These are phyloP conservation scores for Aaosphaeria arxii DNA, from an alignment of 2,329 filamentous ascomycete species.

Conservation along the genomic window DNA sequence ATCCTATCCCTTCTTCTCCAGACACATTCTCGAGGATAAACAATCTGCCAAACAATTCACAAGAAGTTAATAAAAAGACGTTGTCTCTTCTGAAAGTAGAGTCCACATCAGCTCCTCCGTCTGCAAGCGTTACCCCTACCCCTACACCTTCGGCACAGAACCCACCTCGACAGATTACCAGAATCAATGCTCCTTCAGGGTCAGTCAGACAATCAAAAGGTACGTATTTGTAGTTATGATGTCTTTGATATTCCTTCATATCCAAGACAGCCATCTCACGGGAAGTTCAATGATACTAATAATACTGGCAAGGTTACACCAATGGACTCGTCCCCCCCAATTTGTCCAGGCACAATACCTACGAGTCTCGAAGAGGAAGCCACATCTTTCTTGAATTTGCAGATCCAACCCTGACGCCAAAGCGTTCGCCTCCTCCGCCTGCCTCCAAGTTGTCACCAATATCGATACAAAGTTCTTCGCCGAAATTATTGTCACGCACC, in stretches of 20 bases:
- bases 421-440: background rate
- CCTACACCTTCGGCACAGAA: constrained; percentile 2
- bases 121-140: constrained; percentile 3
- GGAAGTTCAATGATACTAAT: too few species aligned
- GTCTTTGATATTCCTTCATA: too few species aligned
- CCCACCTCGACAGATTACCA: background rate
- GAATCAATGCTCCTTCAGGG: background rate
- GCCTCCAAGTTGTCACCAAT: background rate
- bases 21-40: too few species aligned
- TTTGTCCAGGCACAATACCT: constrained; percentile 10
- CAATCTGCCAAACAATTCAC: too few species aligned
- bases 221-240: constrained; percentile 1
- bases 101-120: background rate
- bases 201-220: constrained; percentile 13
- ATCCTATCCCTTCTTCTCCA: too few species aligned
- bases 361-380: constrained; percentile 11
- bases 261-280: too few species aligned
- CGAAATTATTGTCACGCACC: too few species aligned
- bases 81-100: too few species aligned
- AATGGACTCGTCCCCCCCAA: constrained; percentile 3
- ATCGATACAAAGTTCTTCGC: too few species aligned
- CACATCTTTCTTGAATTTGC: constrained; percentile 20
- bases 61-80: too few species aligned
- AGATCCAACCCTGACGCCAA: constrained; percentile 13
- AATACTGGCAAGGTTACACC: constrained; percentile 5